These are phyloP conservation scores for Debaryomyces fabryi DNA, from an alignment of 1,139 yeast species.

Conservation along the genomic window DNA sequence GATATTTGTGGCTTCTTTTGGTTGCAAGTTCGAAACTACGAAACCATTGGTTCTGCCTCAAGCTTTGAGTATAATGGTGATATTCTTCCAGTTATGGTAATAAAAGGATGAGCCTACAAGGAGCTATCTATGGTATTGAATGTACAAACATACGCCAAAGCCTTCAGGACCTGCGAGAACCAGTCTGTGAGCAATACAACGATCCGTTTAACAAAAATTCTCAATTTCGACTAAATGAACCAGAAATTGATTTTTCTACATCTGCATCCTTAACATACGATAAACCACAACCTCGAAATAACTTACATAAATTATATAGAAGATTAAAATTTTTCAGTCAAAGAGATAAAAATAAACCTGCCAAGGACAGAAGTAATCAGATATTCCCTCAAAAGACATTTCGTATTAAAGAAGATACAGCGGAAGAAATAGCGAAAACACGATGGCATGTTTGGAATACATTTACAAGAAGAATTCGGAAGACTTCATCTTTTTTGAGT, in stretches of 20 bases:
- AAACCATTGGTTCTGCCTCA: not conserved
- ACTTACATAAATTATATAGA: not conserved
- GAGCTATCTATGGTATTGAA: slow-evolving; percentile 1
- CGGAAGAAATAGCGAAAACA: not conserved
- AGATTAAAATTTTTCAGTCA: not conserved
- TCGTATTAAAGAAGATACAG: not conserved
- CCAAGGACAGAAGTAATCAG: not conserved
- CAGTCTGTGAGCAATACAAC: not conserved
- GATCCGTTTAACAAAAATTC: not conserved
- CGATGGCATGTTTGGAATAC: not conserved
- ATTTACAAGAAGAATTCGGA: not conserved
- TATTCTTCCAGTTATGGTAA: not conserved
- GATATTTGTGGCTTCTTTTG: not conserved
- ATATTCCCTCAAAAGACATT: not conserved
- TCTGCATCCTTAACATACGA: not conserved
- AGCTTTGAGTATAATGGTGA: not conserved
- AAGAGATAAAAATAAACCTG: not conserved
- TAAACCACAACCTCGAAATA: not conserved
- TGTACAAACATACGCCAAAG: slow-evolving; percentile 1
- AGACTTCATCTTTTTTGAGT: not conserved
- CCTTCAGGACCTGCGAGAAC: slow-evolving; percentile 1
- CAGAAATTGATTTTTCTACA: not conserved
- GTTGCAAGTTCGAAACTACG: not conserved
- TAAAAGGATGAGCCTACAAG: slow-evolving; percentile 2
- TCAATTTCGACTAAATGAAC: not conserved